These are phyloP conservation scores for Aspergillus udagawae DNA, from an alignment of 2,329 filamentous ascomycete species.

Conservation along the genomic window DNA sequence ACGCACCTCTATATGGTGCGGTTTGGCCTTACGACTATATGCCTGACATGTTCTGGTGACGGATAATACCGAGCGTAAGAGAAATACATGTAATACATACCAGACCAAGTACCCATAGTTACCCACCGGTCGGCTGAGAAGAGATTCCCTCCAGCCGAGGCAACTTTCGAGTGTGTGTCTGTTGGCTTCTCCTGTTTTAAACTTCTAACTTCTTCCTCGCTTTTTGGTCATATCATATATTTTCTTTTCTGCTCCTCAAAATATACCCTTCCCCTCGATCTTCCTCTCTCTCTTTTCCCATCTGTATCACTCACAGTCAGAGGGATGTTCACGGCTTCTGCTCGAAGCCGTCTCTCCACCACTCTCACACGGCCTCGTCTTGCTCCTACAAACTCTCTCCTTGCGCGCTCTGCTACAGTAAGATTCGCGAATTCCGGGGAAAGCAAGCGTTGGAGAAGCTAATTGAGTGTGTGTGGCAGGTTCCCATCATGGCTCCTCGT, in stretches of 20 bases:
- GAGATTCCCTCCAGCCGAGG: constrained; percentile 17
- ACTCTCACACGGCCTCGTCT: constrained; percentile 38
- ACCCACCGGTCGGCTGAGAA: constrained; percentile 9
- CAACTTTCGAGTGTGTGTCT: neutral
- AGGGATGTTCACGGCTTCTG: constrained; percentile 44
- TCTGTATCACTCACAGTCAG: constrained; percentile 15
- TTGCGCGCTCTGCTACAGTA: constrained; percentile 33
- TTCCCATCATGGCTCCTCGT: constrained; percentile 37
- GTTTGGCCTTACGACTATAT: neutral
- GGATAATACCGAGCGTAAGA: neutral
- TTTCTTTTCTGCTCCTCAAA: constrained; percentile 6
- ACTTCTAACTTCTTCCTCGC: neutral
- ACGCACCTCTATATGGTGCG: neutral
- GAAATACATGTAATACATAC: neutral
- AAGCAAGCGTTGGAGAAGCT: neutral
- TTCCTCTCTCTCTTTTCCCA: constrained; percentile 9
- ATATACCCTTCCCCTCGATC: constrained; percentile 8
- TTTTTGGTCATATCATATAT: constrained; percentile 4
- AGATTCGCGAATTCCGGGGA: constrained; percentile 3
- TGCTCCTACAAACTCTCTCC: constrained; percentile 28
- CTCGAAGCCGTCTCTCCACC: constrained; percentile 40
- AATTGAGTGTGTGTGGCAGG: constrained; percentile 20
- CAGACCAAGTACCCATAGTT: constrained; percentile 4
- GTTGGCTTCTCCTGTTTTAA: neutral
- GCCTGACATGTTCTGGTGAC: neutral